Evolutionary conservation across 768 basidiomycete species (phyloP), one percentile per base, ranked within the genome.

Genomic region (Coprinopsis sp.): DNA sequence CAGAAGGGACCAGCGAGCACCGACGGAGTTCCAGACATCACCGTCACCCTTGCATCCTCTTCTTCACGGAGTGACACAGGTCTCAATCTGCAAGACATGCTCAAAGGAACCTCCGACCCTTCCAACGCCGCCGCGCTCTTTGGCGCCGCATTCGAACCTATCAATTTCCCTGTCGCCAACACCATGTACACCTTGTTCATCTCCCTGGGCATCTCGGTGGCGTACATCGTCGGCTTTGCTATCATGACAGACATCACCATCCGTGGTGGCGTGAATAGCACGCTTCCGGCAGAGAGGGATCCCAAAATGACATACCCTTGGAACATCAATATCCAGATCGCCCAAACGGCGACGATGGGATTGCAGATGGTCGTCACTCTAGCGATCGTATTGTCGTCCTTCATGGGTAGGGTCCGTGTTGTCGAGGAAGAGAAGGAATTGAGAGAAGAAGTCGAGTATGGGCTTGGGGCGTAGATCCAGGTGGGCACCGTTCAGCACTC

Each of bases 311-410:
- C 57, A 2, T 55, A 57, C 25, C 58, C 54, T 23, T 64, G 60
- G 62, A 61, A 61, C 38, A 53, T 60, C 51, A 59, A 59, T 23
- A 47, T 60, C 21, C 55, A 64, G 46, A 60, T 59, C 34, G 58
- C 52, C 3, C 62, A 64, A 40, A 56, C 60, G 13, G 31, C 50
- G 11, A 49, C 59, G 10, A 47, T 61, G 12, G 62, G 60, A 12
- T 51, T 46, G n/a, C 48, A 57, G 44, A 21, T 54, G 18, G 33
- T 57, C 4, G 13, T 55, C 28, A 33, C 42, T n/a, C 43, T 61
- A 12, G 34, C 36, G 0, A 14, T 57, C 7, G 58, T 55, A 21
- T 28, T 37, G 3, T n/a, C n/a, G 19, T 54, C 7, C n/a, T 28
- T 6, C 10, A 37, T 38, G 6, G 47, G 54, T 4, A 50, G 50